A percentile compares a stretch with the other conserved stretches of the same genome.
These are phyloP conservation scores for Oropetium thomaeum DNA, from an alignment of 176 grass and related monocot species.

Conservation along the genomic window DNA sequence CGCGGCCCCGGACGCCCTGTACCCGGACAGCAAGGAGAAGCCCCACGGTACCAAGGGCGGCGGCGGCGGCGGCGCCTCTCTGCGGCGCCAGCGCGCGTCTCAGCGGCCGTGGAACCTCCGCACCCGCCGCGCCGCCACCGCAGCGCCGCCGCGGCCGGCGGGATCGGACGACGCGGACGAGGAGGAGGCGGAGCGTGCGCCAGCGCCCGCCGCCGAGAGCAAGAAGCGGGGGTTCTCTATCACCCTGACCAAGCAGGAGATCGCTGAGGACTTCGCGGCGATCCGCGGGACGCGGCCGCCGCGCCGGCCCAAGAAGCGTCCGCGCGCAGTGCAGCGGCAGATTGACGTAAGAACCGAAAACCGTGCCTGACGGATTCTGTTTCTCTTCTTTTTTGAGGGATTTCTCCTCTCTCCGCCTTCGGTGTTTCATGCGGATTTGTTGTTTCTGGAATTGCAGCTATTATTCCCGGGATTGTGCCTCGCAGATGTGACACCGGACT, in stretches of 20 bases:
- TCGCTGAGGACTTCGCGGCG: slow-evolving; percentile 46
- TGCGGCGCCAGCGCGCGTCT: slow-evolving; percentile 7
- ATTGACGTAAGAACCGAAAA: slow-evolving; percentile 46
- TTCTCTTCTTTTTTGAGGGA: background rate
- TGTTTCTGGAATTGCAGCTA: slow-evolving; percentile 29
- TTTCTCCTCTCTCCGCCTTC: background rate
- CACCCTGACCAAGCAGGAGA: slow-evolving; percentile 56
- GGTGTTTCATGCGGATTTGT: background rate
- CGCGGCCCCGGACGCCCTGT: background rate
- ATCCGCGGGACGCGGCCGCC: slow-evolving; percentile 57
- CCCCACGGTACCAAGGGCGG: background rate
- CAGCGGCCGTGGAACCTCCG: slow-evolving; percentile 52
- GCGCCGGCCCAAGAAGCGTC: slow-evolving; percentile 61
- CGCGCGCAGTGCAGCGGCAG: slow-evolving; percentile 46
- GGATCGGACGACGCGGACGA: background rate
- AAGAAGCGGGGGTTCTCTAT: slow-evolving; percentile 37
- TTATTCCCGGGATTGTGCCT: slow-evolving; percentile 62
- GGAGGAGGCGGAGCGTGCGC: background rate
- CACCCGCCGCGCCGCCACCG: slow-evolving; percentile 36
- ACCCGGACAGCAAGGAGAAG: slow-evolving; percentile 33
- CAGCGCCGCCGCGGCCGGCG: slow-evolving; percentile 1
- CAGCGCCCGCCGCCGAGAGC: background rate
- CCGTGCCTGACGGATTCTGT: background rate
- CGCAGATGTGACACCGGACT: slow-evolving; percentile 34
- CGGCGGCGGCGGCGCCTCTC: background rate